Conservation (phyloP, 106 monocot genomes). For the Allium fistulosum region DNA sequence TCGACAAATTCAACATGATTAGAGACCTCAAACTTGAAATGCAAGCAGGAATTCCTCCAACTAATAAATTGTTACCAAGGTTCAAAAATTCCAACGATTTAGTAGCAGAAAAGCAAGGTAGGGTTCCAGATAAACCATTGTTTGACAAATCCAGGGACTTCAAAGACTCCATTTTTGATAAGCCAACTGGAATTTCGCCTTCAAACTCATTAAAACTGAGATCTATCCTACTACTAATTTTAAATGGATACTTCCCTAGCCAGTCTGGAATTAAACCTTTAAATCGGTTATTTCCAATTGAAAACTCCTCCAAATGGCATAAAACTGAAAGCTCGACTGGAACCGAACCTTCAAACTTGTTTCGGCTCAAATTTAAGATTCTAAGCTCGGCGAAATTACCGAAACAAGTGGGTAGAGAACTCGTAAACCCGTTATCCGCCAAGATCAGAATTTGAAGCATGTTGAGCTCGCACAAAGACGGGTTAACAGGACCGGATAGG, state of each 20-base stretch:
- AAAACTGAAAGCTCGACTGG: conserved; percentile 21
- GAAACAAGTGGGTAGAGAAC: conserved; percentile 38
- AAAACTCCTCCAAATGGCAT: conserved; percentile 20
- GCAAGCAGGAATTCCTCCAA: conserved; percentile 85
- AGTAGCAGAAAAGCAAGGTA: conserved; percentile 56
- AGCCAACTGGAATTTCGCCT: conserved; percentile 27
- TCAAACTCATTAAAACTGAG: conserved; percentile 18
- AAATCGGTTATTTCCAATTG: conserved; percentile 27
- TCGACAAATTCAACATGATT: conserved; percentile 66
- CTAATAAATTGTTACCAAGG: conserved; percentile 51
- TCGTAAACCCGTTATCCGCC: conserved; percentile 33
- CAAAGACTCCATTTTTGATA: conserved; percentile 28
- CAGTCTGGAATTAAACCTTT: conserved; percentile 27
- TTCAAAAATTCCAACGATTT: conserved; percentile 44
- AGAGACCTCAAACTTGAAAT: conserved; percentile 47
- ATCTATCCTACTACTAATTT: conserved; percentile 22
- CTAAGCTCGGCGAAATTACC: conserved; percentile 20
- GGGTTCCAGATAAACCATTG: conserved; percentile 51
- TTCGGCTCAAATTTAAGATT: conserved; percentile 32
- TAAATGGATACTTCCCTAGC: conserved; percentile 25
- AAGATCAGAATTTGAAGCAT: conserved; percentile 32
- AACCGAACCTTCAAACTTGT: conserved; percentile 26
- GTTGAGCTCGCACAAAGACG: conserved; percentile 40
- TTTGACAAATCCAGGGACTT: conserved; percentile 27
- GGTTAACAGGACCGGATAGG: conserved; percentile 26